Conservation (phyloP, 768 basidiomycete genomes). For the Lentinula sp. region DNA sequence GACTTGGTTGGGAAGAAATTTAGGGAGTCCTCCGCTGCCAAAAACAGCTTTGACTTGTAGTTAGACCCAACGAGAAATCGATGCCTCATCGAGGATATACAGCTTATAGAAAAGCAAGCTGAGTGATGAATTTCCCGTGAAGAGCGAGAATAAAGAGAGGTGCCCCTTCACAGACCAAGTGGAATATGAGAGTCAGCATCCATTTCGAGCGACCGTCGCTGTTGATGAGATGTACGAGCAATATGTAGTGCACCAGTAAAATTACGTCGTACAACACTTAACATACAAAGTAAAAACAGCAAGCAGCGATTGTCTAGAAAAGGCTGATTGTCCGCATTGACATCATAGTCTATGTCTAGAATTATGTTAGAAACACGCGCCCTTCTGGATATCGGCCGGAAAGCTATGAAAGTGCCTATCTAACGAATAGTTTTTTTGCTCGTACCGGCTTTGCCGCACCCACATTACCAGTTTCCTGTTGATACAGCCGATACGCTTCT, state of each 20-base stretch:
- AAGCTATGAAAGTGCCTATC: conserved; percentile 23
- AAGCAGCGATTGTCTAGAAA: background rate
- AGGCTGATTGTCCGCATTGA: background rate
- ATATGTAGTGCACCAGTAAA: background rate
- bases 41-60: background rate
- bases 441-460: conserved; percentile 69
- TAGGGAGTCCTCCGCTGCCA: background rate
- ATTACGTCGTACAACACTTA: background rate
- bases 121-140: no score
- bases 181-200: background rate
- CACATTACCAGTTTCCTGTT: conserved; percentile 73
- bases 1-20: no score
- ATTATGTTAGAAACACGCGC: background rate
- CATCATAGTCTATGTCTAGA: background rate
- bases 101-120: no score
- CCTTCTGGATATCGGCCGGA: no score
- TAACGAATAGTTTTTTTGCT: conserved; percentile 69
- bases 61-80: no score
- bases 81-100: no score
- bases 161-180: no score
- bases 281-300: background rate
- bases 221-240: background rate
- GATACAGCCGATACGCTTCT: conserved; percentile 82
- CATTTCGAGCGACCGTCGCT: background rate
- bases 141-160: no score